Conservation (phyloP, 352 stramenopile species). For the Phytophthora pini region DNA sequence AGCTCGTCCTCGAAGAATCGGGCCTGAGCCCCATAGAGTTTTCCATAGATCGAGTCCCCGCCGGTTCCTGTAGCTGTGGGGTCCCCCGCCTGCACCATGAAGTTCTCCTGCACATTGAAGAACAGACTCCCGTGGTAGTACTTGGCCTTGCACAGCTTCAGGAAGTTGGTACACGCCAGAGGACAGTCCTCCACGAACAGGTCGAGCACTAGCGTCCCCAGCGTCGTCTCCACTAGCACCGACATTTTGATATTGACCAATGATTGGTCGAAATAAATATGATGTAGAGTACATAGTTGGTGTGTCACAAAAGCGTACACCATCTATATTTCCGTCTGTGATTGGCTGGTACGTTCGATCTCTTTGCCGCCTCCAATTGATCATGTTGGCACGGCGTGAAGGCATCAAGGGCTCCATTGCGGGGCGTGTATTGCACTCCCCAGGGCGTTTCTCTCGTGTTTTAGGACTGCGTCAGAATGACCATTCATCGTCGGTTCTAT, state of each 20-base stretch:
- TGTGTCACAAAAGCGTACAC: too few relatives aligned
- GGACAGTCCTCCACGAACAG: constrained; percentile 89
- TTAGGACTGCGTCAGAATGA: background rate
- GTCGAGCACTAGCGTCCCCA: constrained; percentile 93
- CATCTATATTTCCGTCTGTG: background rate
- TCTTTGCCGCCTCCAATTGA: constrained; percentile 1
- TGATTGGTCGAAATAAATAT: constrained; percentile 13
- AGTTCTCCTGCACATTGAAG: constrained; percentile 97
- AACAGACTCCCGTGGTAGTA: constrained; percentile 96
- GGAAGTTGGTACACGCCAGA: constrained; percentile 91
- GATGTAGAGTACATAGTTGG: background rate
- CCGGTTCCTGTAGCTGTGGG: constrained; percentile 94
- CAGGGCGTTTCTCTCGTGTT: background rate
- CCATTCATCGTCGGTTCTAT: constrained; percentile 7
- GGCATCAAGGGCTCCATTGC: constrained; percentile 3
- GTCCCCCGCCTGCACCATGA: constrained; percentile 92
- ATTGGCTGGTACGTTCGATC: constrained; percentile 11
- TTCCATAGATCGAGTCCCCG: constrained; percentile 94
- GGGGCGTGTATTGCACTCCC: constrained; percentile 13
- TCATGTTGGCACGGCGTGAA: constrained; percentile 26
- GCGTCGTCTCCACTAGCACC: constrained; percentile 93
- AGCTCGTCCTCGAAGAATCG: constrained; percentile 86
- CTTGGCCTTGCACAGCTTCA: constrained; percentile 96
- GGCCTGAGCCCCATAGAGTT: constrained; percentile 89
- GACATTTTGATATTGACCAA: constrained; percentile 39